A percentile compares a stretch with the other conserved stretches of the same genome.
phyloP scores from a whole-genome alignment of 805 yeast genomes.

The Saturnispora quitensis region DNA sequence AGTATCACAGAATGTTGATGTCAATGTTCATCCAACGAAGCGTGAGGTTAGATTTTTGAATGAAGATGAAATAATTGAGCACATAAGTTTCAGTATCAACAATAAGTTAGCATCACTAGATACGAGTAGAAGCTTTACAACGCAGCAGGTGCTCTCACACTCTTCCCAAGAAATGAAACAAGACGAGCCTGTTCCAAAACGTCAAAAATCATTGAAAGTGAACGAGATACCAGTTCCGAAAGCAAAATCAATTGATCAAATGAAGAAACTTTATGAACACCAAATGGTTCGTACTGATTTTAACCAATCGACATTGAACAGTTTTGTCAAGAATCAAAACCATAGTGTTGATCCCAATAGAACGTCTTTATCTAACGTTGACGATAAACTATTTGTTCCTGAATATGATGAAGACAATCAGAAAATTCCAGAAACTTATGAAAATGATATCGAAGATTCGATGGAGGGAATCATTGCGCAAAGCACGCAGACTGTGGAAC shows the following conservation, averaged over 20 bases:
- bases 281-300: constrained; percentile 66
- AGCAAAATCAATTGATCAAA: constrained; percentile 9
- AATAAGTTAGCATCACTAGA: constrained; percentile 47
- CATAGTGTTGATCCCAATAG: background rate
- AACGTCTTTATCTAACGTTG: background rate
- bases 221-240: background rate
- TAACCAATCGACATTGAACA: constrained; percentile 45
- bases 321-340: constrained; percentile 20
- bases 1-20: constrained; percentile 68
- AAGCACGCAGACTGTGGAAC: background rate
- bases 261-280: constrained; percentile 44
- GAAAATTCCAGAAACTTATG: background rate
- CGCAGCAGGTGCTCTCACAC: constrained; percentile 48
- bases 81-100: constrained; percentile 42
- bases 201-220: constrained; percentile 3
- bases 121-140: constrained; percentile 55
- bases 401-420: background rate
- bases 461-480: constrained; percentile 3
- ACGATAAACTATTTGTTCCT: background rate
- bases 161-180: background rate
- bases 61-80: constrained; percentile 78
- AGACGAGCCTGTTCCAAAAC: constrained; percentile 5
- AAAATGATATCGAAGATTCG: background rate
- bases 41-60: constrained; percentile 78
- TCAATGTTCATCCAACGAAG: constrained; percentile 93